Percentiles rank a stretch among this genome's conserved stretches.
Evolutionary conservation across 2,329 filamentous ascomycete genomes (phyloP).

Genomic region (Cadophora malorum): DNA sequence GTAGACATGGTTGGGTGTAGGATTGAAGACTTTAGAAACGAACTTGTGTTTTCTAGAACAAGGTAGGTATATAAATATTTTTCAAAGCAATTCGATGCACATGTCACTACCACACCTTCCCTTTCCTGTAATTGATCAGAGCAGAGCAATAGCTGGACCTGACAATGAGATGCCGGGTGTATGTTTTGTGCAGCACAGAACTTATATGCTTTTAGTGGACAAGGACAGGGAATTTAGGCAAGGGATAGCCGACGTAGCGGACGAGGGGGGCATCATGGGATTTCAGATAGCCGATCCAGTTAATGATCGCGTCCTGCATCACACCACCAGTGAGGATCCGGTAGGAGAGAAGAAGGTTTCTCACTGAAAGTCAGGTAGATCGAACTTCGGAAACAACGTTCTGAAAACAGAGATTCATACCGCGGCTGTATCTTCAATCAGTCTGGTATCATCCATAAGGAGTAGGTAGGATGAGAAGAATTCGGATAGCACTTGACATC

Average conservation of each 20-base stretch:
- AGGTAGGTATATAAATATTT: too few species aligned
- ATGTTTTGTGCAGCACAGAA: neutral
- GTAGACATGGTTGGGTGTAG: too few species aligned
- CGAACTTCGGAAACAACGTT: too few species aligned
- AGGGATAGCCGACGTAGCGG: neutral
- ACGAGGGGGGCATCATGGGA: neutral
- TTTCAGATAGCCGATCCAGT: neutral
- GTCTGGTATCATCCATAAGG: neutral
- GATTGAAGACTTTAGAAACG: too few species aligned
- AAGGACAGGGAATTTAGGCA: neutral
- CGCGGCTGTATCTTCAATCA: too few species aligned
- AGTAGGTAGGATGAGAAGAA: neutral
- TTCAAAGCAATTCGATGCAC: too few species aligned
- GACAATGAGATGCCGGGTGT: neutral
- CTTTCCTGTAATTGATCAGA: neutral
- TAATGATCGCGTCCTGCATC: neutral
- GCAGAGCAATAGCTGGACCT: neutral
- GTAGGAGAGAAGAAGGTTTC: neutral
- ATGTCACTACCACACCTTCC: too few species aligned
- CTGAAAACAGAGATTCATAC: too few species aligned
- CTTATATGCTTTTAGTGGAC: neutral
- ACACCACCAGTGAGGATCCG: neutral
- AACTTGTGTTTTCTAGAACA: too few species aligned
- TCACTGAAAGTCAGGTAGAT: too few species aligned
- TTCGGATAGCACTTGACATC: neutral